Percentiles rank a stretch among this genome's conserved stretches.
Conservation (phyloP, 2,329 filamentous ascomycete species). For the Scedosporium apiospermum region DNA sequence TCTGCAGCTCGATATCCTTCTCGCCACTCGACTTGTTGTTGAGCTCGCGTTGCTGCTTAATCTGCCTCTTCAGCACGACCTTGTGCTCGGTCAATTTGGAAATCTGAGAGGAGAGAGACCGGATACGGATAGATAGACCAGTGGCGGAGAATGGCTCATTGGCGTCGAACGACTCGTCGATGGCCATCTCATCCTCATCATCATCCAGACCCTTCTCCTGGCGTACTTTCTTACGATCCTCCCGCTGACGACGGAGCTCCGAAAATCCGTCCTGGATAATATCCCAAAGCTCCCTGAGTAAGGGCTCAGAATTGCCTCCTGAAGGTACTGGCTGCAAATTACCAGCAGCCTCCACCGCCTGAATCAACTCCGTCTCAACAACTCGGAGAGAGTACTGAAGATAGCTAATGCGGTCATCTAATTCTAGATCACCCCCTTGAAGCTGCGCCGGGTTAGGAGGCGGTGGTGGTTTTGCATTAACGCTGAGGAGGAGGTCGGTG, state of each 20-base stretch:
- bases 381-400: conserved; percentile 51
- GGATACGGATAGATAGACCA: conserved; percentile 70
- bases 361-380: conserved; percentile 34
- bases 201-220: conserved; percentile 47
- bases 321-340: conserved; percentile 19
- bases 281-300: conserved; percentile 47
- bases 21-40: conserved; percentile 77
- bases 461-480: conserved; percentile 39
- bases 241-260: conserved; percentile 43
- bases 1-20: conserved; percentile 54
- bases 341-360: conserved; percentile 21
- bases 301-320: conserved; percentile 43
- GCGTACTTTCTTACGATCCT: conserved; percentile 41
- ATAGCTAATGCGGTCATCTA: conserved; percentile 60
- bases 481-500: conserved; percentile 43
- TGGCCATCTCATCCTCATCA: conserved; percentile 53
- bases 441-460: conserved; percentile 40
- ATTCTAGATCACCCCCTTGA: conserved; percentile 32
- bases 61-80: conserved; percentile 77
- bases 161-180: conserved; percentile 48
- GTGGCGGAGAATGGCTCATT: conserved; percentile 60
- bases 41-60: conserved; percentile 89
- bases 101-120: conserved; percentile 69
- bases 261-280: conserved; percentile 42
- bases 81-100: conserved; percentile 79